A percentile compares a stretch with the other conserved stretches of the same genome.
Evolutionary conservation across 2,329 filamentous ascomycete genomes (phyloP).

Genomic region (Aspergillus fumigatus): DNA sequence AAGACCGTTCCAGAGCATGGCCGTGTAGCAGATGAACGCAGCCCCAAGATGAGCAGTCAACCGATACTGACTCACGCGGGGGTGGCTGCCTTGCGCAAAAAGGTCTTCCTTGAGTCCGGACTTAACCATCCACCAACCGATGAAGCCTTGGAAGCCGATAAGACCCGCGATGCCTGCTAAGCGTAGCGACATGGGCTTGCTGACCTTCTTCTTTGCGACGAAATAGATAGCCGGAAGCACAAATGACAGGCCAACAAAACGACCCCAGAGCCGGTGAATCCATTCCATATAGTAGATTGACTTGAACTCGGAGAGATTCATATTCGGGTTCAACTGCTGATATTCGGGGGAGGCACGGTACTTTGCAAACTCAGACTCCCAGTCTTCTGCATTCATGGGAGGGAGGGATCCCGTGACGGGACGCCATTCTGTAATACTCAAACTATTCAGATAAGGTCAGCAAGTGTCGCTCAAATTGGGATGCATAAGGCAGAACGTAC

Average conservation of each 20-base stretch:
- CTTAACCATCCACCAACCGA: conserved; percentile 99
- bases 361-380: conserved; percentile 89
- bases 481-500: conserved; percentile 41
- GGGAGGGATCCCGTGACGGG: conserved; percentile 90
- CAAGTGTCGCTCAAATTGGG: background rate
- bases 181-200: conserved; percentile 69
- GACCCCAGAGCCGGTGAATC: conserved; percentile 91
- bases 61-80: conserved; percentile 90
- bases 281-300: conserved; percentile 99
- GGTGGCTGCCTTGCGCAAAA: conserved; percentile 84
- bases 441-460: conserved; percentile 46
- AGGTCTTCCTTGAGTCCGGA: conserved; percentile 93
- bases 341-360: conserved; percentile 93
- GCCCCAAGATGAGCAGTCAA: conserved; percentile 83
- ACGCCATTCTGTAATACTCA: conserved; percentile 98
- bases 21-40: conserved; percentile 87
- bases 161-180: conserved; percentile 78
- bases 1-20: conserved; percentile 89
- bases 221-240: conserved; percentile 86
- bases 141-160: conserved; percentile 90
- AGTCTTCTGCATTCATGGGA: conserved; percentile 71
- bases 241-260: conserved; percentile 85
- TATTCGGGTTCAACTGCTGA: conserved; percentile 83
- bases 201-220: conserved; percentile 72
- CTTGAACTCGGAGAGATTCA: conserved; percentile 92